Base-by-base conservation (phyloP, 768 basidiomycete genomes). In the Daedalea quercina region DNA sequence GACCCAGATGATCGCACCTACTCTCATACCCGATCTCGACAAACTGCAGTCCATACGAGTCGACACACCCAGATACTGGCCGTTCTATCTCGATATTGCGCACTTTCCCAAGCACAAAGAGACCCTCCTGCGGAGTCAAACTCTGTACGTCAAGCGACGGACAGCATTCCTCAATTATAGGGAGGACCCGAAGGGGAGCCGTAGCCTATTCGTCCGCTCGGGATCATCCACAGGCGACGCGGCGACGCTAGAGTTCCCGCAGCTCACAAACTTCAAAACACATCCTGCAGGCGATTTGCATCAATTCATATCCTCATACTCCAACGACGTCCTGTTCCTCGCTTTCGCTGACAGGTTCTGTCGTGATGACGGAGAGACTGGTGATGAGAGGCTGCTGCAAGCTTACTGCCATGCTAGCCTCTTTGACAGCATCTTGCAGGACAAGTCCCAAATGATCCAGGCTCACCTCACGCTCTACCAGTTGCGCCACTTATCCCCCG, bases 31-130 rank as follows among this genome's bases (percentile, higher is more conserved):
- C 0, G 88, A 94, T 56, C 79, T 97, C 57, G 84, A 89, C 63
- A 82, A 79, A 53, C 74, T 98, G 13, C 70, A 83, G 44, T 86
- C 89, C 3, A 86, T 99, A 60, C 77, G 87, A 44, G 85, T 94
- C 22, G 94, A 97, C 62, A 96, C 91, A 0, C 94, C 93, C 15
- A 82, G 96, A 4, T 98, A 99, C 67, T 96, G 92, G 90, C 87
- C 94, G 0, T 88, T 94, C 69, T 83, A 85, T 54, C 78, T 97
- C 31, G 88, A 94, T 61, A 80, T 88, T 19, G 77, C 82, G 37
- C 72, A 81, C 40, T 76, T 84, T 50, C 76, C 81, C 3, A 76
- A 75, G 13, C 87, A 95, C 65, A 80, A 81, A 46, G 78, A 80
- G 44, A 75, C 77, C 6, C 76, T 98, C 22, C 69, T 95, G 37